phyloP scores from a whole-genome alignment of 2,329 filamentous ascomycete genomes.

The Curvularia verruculosa region DNA sequence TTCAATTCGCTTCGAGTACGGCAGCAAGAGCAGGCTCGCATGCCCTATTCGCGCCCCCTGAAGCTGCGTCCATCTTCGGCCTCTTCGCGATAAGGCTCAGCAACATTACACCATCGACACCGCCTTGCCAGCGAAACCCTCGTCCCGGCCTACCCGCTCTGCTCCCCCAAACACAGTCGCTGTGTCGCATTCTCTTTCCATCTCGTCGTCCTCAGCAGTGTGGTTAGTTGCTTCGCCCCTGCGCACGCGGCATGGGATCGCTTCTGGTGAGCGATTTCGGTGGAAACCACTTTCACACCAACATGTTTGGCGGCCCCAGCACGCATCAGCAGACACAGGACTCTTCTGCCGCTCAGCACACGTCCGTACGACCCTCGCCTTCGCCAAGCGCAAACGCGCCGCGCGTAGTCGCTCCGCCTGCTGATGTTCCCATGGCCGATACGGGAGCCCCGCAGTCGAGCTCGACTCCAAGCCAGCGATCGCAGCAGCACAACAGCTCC shows the following conservation, averaged over 20 bases:
- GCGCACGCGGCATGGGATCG: constrained; percentile 63
- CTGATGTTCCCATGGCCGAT: constrained; percentile 51
- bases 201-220: constrained; percentile 6
- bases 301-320: constrained; percentile 64
- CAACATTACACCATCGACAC: constrained; percentile 23
- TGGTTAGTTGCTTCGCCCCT: constrained; percentile 18
- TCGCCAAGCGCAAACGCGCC: constrained; percentile 35
- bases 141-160: constrained; percentile 20
- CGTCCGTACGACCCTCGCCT: constrained; percentile 42
- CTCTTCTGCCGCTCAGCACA: constrained; percentile 44
- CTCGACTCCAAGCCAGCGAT: constrained; percentile 37
- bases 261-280: constrained; percentile 71
- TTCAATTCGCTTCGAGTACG: constrained; percentile 55
- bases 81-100: constrained; percentile 34
- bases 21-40: constrained; percentile 39
- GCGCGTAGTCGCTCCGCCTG: constrained; percentile 31
- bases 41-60: constrained; percentile 24
- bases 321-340: constrained; percentile 51
- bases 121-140: constrained; percentile 19
- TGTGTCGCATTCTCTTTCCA: constrained; percentile 20
- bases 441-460: constrained; percentile 40
- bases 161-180: constrained; percentile 15
- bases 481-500: constrained; percentile 33
- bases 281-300: constrained; percentile 75
- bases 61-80: constrained; percentile 26